Evolutionary conservation across 1,139 yeast genomes (phyloP), one percentile per base, ranked within the genome.

Genomic region (Meyerozyma athensensis): DNA sequence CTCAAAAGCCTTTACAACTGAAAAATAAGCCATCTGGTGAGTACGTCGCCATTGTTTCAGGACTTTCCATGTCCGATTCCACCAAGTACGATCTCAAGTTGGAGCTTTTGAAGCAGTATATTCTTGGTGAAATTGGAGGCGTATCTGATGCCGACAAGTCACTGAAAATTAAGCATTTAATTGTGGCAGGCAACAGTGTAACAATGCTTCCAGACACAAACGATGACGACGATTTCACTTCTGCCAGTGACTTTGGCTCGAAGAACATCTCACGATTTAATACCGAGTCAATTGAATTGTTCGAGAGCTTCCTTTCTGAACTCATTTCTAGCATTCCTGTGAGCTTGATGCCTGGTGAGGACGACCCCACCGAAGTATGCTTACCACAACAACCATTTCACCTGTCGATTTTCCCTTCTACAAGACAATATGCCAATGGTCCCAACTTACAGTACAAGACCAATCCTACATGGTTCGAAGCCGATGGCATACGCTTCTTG

Each of bases 311-410:
- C 47, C 48, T 90, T 5, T 59, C 68, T 3, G 83, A 82, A n/a
- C 44, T 86, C 3, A 61, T 81, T 4, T 59, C 70, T 7, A 68
- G 82, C 4, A 59, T 87, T 14, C 83, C 94, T 0, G 78, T 90
- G 5, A 74, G 82, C 26, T 55, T 94, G 4, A 73, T 92, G 80
- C 96, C 98, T 0, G 98, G 98, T 4, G 72, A 65, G 4, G 61
- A 68, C 6, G 99, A 92, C 56, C 96, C 97, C 0, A 80, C 89
- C 7, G 95, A 85, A 46, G 65, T 75, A 13, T 77, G 94, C 39
- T 60, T 87, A 43, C 99, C 99, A 0, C 97, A 92, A 58, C 96
- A 86, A 55, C 86, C 95, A 3, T 58, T 92, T 12, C 96, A 92
- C 54, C 70, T 68, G 40, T 82, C 95, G 1, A 66, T 92, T 41